Evolutionary conservation across 1,139 yeast genomes (phyloP), one percentile per base, ranked within the genome.

Genomic region (Geotrichum citri-aurantii): DNA sequence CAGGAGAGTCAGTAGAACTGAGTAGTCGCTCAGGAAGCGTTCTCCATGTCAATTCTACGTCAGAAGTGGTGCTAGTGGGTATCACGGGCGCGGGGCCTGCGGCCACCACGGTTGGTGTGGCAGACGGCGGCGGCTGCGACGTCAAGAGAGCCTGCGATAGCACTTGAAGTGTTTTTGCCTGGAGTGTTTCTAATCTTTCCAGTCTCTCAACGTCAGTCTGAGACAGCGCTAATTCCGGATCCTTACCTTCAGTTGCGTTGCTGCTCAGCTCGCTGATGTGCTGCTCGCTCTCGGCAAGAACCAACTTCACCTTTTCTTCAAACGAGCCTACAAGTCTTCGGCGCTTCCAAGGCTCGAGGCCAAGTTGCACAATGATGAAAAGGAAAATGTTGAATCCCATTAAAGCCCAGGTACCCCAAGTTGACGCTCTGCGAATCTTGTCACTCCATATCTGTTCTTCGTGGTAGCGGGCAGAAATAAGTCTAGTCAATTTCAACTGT

Each of bases 381-480:
- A 95, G 73, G 19, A 88, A 62, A 23, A 93, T 80, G 73, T 95
- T 95, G 64, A 91, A 80, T 1, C 92, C 95, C 96, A 91, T 91
- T 55, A 95, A 79, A 1, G 86, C 77, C 81, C 95, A 85, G 0
- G 99, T 93, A 1, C 98, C 99, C 96, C 97, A 95, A 0, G 99
- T 92, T 10, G 97, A 89, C 1, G 96, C 91, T 62, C 95, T 80
- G 63, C 99, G 77, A 61, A 93, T 93, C 71, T 92, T 92, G 73
- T 95, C 99, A 3, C 97, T 89, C 99, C 99, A 95, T 3, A 93
- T 85, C 73, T 95, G 99, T 68, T 95, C 99, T 69, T 95, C 99
- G 64, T 93, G 97, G 68, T 95, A 95, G 64, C 98, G 76, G 1
- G 93, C 84, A 66, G 92, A 77, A 42, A 95, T 93, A 65, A 89